Evolutionary conservation across 1,284 basidiomycete species (phyloP), one percentile per base, ranked within the genome.

Genomic region (Gomphus sp.): DNA sequence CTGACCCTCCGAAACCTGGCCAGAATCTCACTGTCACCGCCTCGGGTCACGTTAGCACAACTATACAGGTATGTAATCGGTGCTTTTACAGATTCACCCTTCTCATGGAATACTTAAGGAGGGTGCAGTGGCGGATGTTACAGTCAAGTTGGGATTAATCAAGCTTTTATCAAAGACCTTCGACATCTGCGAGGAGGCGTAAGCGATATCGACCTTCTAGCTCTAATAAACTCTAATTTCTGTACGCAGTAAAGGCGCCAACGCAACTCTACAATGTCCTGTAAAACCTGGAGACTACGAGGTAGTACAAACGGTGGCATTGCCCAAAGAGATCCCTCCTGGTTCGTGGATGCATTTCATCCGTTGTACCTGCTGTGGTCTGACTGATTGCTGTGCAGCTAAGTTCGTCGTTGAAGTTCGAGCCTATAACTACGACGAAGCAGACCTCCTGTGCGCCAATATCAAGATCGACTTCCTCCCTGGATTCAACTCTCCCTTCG

Each of bases 121-220:
- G 9, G 94, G 94, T n/a, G 89, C 94, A 36, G 89, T 83, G 66
- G 93, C 88, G 10, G 84, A 94, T 64, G 92, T 97, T 2, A 74
- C 74, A 1, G 93, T 97, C 62, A 97, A 96, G 72, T 78, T 97
- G 44, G 94, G 94, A 34, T 73, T 89, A 16, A 84, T 97, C 71
- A 94, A 92, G 76, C 70, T 97, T 10, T 72, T 97, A 22, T 74
- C 79, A 52, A 95, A 91, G 75, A 71, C 69, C 18, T 94, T 97
- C 65, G 91, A 97, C 66, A 72, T 96, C 52, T 97, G 94, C 69
- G 81, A 94, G 61, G 93, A 97, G 73, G 92, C 93, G 92, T 95
- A 75, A 70, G 92, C 84, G 18, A 22, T 11, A 55, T 41, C 28
- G 55, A 50, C 43, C 18, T 14, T 11, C 25, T 28, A n/a, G 52